These are phyloP conservation scores for Colletotrichum gigasporum DNA, from an alignment of 2,329 filamentous ascomycete species.

Conservation along the genomic window DNA sequence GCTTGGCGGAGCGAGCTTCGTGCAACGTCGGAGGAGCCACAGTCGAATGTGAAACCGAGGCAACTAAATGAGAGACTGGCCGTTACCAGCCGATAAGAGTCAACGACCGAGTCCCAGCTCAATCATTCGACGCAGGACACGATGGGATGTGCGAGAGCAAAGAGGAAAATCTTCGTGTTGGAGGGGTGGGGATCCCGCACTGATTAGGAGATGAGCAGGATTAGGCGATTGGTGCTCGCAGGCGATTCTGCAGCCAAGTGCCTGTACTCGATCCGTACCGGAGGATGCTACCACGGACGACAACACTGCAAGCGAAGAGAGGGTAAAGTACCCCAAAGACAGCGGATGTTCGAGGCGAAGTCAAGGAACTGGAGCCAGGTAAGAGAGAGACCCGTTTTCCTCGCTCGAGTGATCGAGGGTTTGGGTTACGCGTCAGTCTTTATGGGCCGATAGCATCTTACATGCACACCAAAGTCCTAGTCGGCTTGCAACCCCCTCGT, in stretches of 20 bases:
- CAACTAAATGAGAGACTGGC: not conserved
- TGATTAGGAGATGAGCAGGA: not conserved
- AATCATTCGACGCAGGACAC: not conserved
- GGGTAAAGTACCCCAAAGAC: not conserved
- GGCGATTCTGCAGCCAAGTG: constrained; percentile 12
- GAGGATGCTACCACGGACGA: not conserved
- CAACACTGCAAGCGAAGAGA: not conserved
- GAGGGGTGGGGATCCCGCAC: not conserved
- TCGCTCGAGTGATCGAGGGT: not conserved
- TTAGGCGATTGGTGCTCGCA: not conserved
- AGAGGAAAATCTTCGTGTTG: not conserved
- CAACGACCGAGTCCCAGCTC: not conserved
- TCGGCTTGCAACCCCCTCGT: constrained; percentile 5
- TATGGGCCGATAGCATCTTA: constrained; percentile 3
- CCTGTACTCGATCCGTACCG: constrained; percentile 3
- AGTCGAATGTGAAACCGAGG: not conserved
- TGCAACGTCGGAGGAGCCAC: not conserved
- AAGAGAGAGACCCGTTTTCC: not conserved
- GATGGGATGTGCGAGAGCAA: not conserved
- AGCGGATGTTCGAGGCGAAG: not conserved
- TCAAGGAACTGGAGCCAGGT: not conserved
- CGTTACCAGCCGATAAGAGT: not conserved
- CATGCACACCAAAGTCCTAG: not conserved
- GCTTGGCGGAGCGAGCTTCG: not conserved
- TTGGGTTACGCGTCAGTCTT: constrained; percentile 6